A percentile compares a stretch with the other conserved stretches of the same genome.
phyloP scores from a whole-genome alignment of 345 rosid genomes.

The Jatropha curcas region DNA sequence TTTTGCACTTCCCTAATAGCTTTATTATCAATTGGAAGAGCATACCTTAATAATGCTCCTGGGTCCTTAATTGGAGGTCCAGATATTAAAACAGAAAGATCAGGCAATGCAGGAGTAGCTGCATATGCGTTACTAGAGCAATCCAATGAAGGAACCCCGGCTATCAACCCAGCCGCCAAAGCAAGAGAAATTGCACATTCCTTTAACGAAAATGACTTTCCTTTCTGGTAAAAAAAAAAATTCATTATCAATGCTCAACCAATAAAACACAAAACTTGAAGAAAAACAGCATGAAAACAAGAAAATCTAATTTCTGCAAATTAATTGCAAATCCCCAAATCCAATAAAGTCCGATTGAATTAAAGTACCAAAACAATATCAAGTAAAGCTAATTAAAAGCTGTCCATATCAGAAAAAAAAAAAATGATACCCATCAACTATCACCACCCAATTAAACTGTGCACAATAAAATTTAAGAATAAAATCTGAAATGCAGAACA shows the following conservation, averaged over 20 bases:
- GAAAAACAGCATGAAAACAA: not conserved
- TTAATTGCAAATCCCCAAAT: too few relatives aligned
- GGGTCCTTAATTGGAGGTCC: slow-evolving; percentile 99
- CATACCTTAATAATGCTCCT: slow-evolving; percentile 73
- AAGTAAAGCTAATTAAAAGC: not conserved
- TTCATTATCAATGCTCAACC: not conserved
- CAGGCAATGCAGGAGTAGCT: slow-evolving; percentile 56
- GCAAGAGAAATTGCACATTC: slow-evolving; percentile 79
- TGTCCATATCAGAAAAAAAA: not conserved
- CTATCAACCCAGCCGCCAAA: slow-evolving; percentile 63
- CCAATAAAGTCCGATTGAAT: not conserved
- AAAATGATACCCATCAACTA: slow-evolving; percentile 8
- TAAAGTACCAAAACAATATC: not conserved
- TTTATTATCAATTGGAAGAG: slow-evolving; percentile 84
- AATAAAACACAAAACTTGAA: not conserved
- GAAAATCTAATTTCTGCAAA: too few relatives aligned
- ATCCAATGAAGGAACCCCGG: slow-evolving; percentile 54
- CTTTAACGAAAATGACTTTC: slow-evolving; percentile 52
- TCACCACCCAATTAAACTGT: not conserved
- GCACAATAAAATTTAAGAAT: not conserved
- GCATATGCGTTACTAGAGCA: slow-evolving; percentile 49
- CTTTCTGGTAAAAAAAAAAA: slow-evolving; percentile 46
- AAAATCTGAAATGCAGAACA: slow-evolving; percentile 5
- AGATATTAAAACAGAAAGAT: slow-evolving; percentile 80
- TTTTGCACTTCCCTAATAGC: slow-evolving; percentile 94